phyloP scores from a whole-genome alignment of 495 filamentous ascomycete genomes.

The Neurospora sp. region DNA sequence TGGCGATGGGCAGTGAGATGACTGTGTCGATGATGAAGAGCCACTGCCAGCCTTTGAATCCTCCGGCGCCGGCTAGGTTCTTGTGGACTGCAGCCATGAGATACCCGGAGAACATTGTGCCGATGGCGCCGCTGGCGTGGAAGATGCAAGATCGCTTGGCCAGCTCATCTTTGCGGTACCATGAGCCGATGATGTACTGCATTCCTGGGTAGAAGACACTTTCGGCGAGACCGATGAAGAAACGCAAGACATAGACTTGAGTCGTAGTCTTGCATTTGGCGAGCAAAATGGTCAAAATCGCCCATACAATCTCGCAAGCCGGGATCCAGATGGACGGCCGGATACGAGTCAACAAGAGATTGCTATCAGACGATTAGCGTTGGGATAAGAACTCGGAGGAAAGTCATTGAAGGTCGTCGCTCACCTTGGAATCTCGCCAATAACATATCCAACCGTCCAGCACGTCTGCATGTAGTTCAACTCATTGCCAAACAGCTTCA shows the following conservation, averaged over 20 bases:
- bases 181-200: conserved; percentile 40
- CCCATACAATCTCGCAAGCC: conserved; percentile 43
- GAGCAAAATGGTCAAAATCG: conserved; percentile 39
- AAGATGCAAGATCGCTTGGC: conserved; percentile 56
- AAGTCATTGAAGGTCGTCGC: not conserved
- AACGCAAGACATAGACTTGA: conserved; percentile 47
- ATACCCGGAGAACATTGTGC: conserved; percentile 49
- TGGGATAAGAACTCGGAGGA: too few relatives aligned
- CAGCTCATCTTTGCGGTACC: conserved; percentile 46
- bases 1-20: conserved; percentile 36
- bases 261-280: conserved; percentile 35
- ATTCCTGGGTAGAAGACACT: conserved; percentile 37
- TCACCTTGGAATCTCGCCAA: conserved; percentile 52
- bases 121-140: conserved; percentile 43
- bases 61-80: conserved; percentile 40
- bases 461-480: conserved; percentile 40
- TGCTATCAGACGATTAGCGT: conserved; percentile 9
- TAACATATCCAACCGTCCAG: conserved; percentile 55
- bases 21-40: conserved; percentile 41
- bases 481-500: conserved; percentile 46
- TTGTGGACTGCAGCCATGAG: conserved; percentile 46
- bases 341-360: conserved; percentile 32
- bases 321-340: conserved; percentile 52
- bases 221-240: conserved; percentile 48
- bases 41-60: conserved; percentile 40